Percentiles rank a stretch among this genome's conserved stretches.
These are phyloP conservation scores for Cutaneotrichosporon cavernicola DNA, from an alignment of 1,284 basidiomycete species.

Conservation along the genomic window DNA sequence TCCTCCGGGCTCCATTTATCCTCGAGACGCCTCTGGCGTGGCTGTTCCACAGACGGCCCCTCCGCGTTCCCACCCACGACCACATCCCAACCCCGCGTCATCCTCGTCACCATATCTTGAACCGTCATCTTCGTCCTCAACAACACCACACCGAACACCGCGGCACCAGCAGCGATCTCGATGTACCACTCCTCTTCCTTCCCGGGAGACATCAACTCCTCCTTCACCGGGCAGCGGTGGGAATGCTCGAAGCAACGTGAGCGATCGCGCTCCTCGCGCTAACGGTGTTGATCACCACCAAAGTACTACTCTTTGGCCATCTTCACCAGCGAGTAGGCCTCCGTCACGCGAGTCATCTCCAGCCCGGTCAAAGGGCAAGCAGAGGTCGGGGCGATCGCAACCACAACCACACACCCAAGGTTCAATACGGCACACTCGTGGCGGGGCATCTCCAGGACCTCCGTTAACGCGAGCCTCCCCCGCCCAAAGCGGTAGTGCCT, in stretches of 20 bases:
- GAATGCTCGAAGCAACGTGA: background rate
- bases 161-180: constrained; percentile 3
- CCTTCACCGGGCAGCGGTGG: background rate
- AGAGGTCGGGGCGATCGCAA: background rate
- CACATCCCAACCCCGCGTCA: background rate
- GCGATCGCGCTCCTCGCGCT: constrained; percentile 9
- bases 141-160: constrained; percentile 1
- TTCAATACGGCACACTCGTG: background rate
- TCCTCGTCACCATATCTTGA: background rate
- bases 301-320: constrained; percentile 7
- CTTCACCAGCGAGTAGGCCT: background rate
- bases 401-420: background rate
- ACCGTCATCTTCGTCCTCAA: background rate
- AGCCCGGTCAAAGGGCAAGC: background rate
- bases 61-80: background rate
- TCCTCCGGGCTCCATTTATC: background rate
- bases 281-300: constrained; percentile 7
- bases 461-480: background rate
- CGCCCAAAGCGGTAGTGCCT: background rate
- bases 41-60: background rate
- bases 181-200: background rate
- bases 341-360: constrained; percentile 1
- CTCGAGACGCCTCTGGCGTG: background rate
- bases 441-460: background rate
- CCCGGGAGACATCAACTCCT: background rate